Evolutionary conservation across 2,329 filamentous ascomycete species (phyloP), one percentile per base, ranked within the genome.

Genomic region (Furcasterigmium sp.): DNA sequence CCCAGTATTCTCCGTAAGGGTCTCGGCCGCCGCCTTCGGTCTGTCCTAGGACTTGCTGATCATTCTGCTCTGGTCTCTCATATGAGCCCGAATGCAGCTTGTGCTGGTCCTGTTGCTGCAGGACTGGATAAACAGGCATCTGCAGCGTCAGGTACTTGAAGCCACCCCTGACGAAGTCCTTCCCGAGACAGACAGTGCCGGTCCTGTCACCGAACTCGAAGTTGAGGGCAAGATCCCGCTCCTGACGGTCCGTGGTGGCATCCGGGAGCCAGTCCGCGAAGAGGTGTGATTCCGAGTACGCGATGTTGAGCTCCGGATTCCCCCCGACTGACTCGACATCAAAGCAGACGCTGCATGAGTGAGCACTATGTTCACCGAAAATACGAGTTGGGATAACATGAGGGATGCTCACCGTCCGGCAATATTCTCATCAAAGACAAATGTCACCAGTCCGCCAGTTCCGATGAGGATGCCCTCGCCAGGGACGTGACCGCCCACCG

Each of bases 141-240:
- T 53, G 49, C 2, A 69, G 48, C 3, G 65, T 70, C 35, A 72
- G 52, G 39, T 73, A 75, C 4, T 67, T 58, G 47, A 72, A 72
- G 2, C 66, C 68, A 3, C 69, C 68, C 6, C 68, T 57, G 44
- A 68, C 34, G 28, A 47, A 44, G 29, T 53, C 39, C 14, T 37
- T 38, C 28, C 52, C 57, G 3, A 69, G 57, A 43, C 64, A 66
- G 34, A 60, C 56, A 4, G 49, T 45, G 14, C 63, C 59, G 7
- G 55, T 59, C 25, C 46, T 49, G 38, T 47, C 51, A 8, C 49
- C 50, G 7, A 63, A 51, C 5, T 55, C 51, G 29, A 61, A 53
- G 15, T 65, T 46, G 39, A 57, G 13, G 3, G 53, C 46, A 13
- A 56, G 41, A 20, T 53, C 48, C 28, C 52, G 43, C 15, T 51